phyloP scores from a whole-genome alignment of 768 basidiomycete species.

The Tubosaeta sp. region DNA sequence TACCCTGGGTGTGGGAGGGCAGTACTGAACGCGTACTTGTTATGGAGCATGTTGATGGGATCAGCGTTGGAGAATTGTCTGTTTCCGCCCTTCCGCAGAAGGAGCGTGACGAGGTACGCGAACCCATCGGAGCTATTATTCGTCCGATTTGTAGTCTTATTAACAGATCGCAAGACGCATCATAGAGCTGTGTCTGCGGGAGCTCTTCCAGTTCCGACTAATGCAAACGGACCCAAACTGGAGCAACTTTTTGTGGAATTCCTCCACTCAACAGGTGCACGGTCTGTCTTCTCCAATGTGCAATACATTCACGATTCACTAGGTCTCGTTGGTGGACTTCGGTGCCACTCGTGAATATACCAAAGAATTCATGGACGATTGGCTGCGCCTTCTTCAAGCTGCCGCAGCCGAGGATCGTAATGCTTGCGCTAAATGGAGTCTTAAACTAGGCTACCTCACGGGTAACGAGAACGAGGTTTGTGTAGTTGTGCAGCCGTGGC shows the following conservation, averaged over 20 bases:
- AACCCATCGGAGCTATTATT: background rate
- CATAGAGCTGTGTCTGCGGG: conserved; percentile 81
- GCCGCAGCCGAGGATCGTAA: conserved; percentile 66
- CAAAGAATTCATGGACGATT: conserved; percentile 81
- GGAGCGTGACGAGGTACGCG: conserved; percentile 67
- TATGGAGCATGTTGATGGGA: conserved; percentile 81
- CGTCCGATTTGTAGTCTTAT: background rate
- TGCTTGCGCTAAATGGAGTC: conserved; percentile 67
- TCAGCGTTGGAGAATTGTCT: conserved; percentile 68
- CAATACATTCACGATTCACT: background rate
- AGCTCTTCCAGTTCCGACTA: conserved; percentile 83
- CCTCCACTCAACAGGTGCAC: conserved; percentile 53
- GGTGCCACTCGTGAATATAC: conserved; percentile 90
- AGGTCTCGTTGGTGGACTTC: conserved; percentile 92
- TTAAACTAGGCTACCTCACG: conserved; percentile 84
- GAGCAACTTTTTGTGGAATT: conserved; percentile 94
- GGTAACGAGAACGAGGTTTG: conserved; percentile 79
- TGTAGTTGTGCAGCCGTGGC: background rate
- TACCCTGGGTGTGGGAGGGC: conserved; percentile 83
- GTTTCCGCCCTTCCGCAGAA: conserved; percentile 52
- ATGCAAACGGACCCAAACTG: conserved; percentile 99
- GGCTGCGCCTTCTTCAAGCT: conserved; percentile 79
- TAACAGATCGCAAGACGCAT: conserved; percentile 77
- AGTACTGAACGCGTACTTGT: conserved; percentile 83
- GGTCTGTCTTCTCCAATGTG: background rate